Base-by-base conservation (phyloP, 768 basidiomycete genomes). In the Panaeolus cyanescens region DNA sequence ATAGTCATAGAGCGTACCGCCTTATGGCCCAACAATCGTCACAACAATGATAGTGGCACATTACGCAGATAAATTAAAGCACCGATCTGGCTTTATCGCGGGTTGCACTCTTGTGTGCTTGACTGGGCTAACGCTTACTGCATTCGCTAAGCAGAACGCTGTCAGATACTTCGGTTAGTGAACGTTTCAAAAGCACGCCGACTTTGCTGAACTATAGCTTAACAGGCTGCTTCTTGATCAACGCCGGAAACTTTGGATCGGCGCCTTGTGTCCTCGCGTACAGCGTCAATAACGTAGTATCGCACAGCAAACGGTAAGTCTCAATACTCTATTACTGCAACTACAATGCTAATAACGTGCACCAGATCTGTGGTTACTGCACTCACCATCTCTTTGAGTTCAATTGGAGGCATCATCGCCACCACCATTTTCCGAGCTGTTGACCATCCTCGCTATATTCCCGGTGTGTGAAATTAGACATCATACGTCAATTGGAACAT, bases 251-350 rank as follows among this genome's bases (percentile, higher is more conserved):
- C 59, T 72, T 75, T 5, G 80, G 76, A 39, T 75, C 75, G 50
- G 74, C 78, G 54, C 79, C 81, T 32, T 76, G 77, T 13, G 75
- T 82, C 57, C 70, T 82, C 31, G 79, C 79, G n/a, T 81, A 75
- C 65, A 77, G 39, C 39, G 5, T 78, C 5, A 82, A 82, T 63
- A 83, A 83, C 62, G 80, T 81, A 6, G 79, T 80, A 9, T 78
- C 79, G 12, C 80, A 82, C 56, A 80, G 78, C 58, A 82, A 81
- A 70, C 73, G 72, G 76, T 75, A 57, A 25, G 59, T 39, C 5
- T 59, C 15, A 7, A 1, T n/a, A n/a, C n/a, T 19, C 58, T 1
- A 22, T 55, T 30, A 25, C 28, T 31, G 36, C 12, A 58, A 15
- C n/a, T 19, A 4, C 34, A 13, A 19, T 17, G 6, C 45, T 22